Evolutionary conservation across 495 filamentous ascomycete species (phyloP).

Genomic region (Neurospora africana): DNA sequence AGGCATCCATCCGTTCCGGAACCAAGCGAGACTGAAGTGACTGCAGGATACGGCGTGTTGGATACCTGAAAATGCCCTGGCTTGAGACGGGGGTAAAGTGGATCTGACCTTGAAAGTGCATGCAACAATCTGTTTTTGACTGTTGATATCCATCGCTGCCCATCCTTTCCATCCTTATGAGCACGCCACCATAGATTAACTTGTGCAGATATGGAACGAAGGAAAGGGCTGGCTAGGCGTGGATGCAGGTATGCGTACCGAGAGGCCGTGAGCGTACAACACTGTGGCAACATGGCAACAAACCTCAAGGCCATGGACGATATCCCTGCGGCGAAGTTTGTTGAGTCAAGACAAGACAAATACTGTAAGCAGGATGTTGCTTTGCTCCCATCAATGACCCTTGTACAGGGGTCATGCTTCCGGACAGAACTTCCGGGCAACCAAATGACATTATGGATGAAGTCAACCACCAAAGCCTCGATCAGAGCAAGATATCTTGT

Average conservation of each 20-base stretch:
- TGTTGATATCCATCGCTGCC: neutral
- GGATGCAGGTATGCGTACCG: neutral
- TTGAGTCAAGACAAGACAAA: neutral
- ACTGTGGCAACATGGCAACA: neutral
- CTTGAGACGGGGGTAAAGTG: neutral
- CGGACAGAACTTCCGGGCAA: neutral
- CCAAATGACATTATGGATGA: neutral
- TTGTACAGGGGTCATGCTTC: neutral
- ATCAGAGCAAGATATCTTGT: neutral
- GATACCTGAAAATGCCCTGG: neutral
- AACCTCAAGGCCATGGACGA: neutral
- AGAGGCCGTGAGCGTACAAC: neutral
- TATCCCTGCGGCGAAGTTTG: neutral
- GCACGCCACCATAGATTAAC: neutral
- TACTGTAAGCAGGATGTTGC: neutral
- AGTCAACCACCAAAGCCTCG: neutral
- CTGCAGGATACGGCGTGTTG: neutral
- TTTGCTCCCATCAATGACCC: neutral
- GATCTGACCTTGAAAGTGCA: neutral
- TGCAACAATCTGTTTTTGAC: neutral
- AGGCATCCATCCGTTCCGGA: neutral
- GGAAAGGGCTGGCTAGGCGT: neutral
- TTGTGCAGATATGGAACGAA: neutral
- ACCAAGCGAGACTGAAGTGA: neutral
- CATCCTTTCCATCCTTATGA: neutral